A percentile compares a stretch with the other conserved stretches of the same genome.
Conservation (phyloP, 768 basidiomycete genomes). For the Boletus eberwhitei region DNA sequence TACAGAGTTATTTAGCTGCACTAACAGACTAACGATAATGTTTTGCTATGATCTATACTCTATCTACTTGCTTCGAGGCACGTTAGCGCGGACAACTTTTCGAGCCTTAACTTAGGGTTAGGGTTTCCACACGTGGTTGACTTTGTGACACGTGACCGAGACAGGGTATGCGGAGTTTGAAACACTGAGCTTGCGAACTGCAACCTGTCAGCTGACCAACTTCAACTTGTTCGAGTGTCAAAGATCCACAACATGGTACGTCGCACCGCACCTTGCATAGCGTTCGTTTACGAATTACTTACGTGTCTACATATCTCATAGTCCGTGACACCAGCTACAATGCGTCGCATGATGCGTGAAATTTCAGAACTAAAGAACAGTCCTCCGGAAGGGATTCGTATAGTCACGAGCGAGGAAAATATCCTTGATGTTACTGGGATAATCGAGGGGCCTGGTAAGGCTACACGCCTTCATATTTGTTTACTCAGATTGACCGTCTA, state of each 20-base stretch:
- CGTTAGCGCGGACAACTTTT: too few relatives aligned
- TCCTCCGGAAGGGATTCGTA: conserved; percentile 91
- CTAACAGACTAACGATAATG: conserved; percentile 36
- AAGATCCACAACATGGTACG: conserved; percentile 23
- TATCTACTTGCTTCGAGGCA: background rate
- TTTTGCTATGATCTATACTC: conserved; percentile 9
- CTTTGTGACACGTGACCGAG: conserved; percentile 26
- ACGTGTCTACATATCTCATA: conserved; percentile 11
- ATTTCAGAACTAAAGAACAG: conserved; percentile 72
- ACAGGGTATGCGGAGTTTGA: conserved; percentile 24
- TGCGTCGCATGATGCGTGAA: conserved; percentile 88
- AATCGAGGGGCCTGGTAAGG: conserved; percentile 86
- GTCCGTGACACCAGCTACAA: conserved; percentile 51
- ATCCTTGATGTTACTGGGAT: conserved; percentile 85
- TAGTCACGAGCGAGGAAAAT: conserved; percentile 83
- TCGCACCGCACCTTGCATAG: background rate
- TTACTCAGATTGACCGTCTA: conserved; percentile 5
- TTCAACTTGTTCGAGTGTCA: conserved; percentile 4
- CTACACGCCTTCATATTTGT: background rate
- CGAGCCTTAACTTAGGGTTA: conserved; percentile 13
- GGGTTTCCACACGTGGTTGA: conserved; percentile 20
- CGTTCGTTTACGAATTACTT: background rate
- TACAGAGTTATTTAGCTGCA: conserved; percentile 56
- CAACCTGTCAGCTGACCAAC: conserved; percentile 13
- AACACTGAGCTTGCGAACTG: conserved; percentile 26